Evolutionary conservation across 2,329 filamentous ascomycete genomes (phyloP).

Genomic region (Trichoderma sp.): DNA sequence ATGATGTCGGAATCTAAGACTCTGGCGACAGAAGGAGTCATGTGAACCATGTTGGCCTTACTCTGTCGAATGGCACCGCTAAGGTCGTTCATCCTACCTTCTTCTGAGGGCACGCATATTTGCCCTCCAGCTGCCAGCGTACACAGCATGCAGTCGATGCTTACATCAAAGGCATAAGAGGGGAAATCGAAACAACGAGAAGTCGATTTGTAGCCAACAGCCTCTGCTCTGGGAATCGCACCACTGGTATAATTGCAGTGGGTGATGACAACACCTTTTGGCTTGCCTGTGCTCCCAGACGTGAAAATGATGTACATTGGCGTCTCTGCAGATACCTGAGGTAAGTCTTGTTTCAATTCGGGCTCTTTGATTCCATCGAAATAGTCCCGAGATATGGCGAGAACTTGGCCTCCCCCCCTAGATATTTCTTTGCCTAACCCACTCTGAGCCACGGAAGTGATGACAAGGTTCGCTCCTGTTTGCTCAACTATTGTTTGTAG

Average conservation of each 20-base stretch:
- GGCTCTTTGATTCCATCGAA: slow-evolving; percentile 23
- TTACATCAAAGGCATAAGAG: slow-evolving; percentile 55
- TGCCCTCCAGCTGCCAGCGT: slow-evolving; percentile 50
- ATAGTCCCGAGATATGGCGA: slow-evolving; percentile 34
- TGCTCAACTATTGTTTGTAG: slow-evolving; percentile 45
- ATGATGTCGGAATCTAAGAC: slow-evolving; percentile 47
- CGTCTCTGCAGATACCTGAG: slow-evolving; percentile 40
- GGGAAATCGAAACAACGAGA: slow-evolving; percentile 48
- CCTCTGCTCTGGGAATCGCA: slow-evolving; percentile 41
- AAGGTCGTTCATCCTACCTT: slow-evolving; percentile 50
- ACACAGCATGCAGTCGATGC: slow-evolving; percentile 53
- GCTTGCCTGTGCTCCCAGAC: slow-evolving; percentile 61
- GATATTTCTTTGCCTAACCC: slow-evolving; percentile 39
- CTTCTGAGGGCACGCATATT: slow-evolving; percentile 54
- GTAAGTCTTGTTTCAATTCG: slow-evolving; percentile 26
- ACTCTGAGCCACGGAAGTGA: slow-evolving; percentile 41
- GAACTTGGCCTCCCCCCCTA: slow-evolving; percentile 29
- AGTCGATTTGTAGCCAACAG: slow-evolving; percentile 41
- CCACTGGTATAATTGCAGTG: slow-evolving; percentile 48
- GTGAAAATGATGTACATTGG: slow-evolving; percentile 61
- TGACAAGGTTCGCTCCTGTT: slow-evolving; percentile 37
- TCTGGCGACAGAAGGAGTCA: slow-evolving; percentile 50
- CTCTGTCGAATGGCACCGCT: slow-evolving; percentile 44
- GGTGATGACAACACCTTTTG: slow-evolving; percentile 58
- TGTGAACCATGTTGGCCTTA: slow-evolving; percentile 47